Evolutionary conservation across 371 early-diverging fungal genomes (phyloP), one percentile per base, ranked within the genome.

Genomic region (Encephalitozoon intestinalis): DNA sequence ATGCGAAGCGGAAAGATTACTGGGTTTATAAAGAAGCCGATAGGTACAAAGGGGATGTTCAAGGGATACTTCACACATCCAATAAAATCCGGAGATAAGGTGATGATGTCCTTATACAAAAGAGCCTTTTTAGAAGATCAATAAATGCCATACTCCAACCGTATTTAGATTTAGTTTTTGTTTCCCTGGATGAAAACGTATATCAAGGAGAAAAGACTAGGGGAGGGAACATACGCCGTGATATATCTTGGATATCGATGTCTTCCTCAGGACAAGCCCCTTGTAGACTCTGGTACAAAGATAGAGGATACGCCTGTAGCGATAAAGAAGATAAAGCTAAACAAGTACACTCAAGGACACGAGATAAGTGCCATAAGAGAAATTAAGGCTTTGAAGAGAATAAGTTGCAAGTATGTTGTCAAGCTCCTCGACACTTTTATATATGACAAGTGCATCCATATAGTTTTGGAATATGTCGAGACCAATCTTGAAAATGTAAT

Each of bases 351-450:
- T n/a, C 12, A 34, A 43, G 89, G 89, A 51, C 87, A 94, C 63
- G 97, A 97, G 79, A 86, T 94, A 80, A 91, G 93, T 26, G 93
- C 97, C 0, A 90, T 97, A 51, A 88, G 97, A 52, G 99, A 99
- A 87, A 91, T 97, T 75, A 95, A 94, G 80, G 89, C 89, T 21
- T 87, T 99, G 37, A 92, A 93, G 82, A 93, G 94, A 50, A 68
- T 81, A n/a, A 73, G 68, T 28, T 51, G 66, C n/a, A 49, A 41
- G 51, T 79, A 75, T 54, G 53, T 80, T 37, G 52, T 71, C 9
- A 80, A 91, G 90, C 86, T 99, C 30, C 87, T 92, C 40, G 97
- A 96, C 81, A 92, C 94, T 12, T 97, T 91, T 84, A 88, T 91
- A 23, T 91, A 94, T 81, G 92, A 94, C 68, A 88, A 88, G 25